Conservation (phyloP, 352 stramenopile species). For the Phytophthora ohioensis region DNA sequence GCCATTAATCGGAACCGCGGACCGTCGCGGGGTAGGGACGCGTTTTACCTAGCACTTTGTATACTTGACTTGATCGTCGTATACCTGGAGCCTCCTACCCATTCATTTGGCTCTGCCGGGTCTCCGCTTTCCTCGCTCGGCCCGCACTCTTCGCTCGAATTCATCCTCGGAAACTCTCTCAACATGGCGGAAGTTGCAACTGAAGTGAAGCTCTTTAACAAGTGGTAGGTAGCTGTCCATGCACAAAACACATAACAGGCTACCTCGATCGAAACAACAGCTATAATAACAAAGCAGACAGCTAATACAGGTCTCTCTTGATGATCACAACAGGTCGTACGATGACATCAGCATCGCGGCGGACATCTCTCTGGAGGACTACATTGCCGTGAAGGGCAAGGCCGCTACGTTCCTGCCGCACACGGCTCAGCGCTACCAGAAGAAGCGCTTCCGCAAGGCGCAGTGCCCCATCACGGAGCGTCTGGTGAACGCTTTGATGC, state of each 20-base stretch:
- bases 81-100: constrained; percentile 76
- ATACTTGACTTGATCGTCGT: constrained; percentile 71
- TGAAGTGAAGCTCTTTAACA: constrained; percentile 96
- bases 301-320: constrained; percentile 34
- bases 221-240: constrained; percentile 78
- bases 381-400: constrained; percentile 99
- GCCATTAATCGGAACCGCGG: constrained; percentile 11
- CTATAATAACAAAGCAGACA: constrained; percentile 7
- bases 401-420: constrained; percentile 99
- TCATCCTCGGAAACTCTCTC: constrained; percentile 91
- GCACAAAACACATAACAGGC: neutral
- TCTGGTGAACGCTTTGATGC: constrained; percentile 98
- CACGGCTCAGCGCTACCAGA: constrained; percentile 99
- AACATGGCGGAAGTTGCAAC: constrained; percentile 93
- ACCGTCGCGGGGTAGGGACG: constrained; percentile 29
- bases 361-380: constrained; percentile 99
- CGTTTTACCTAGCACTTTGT: constrained; percentile 44
- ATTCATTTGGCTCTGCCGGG: constrained; percentile 70
- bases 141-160: constrained; percentile 46
- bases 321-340: constrained; percentile 88
- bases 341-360: constrained; percentile 98
- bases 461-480: constrained; percentile 99
- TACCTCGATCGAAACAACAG: neutral
- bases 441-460: constrained; percentile 99
- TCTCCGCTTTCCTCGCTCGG: constrained; percentile 10